Evolutionary conservation across 495 filamentous ascomycete genomes (phyloP).

Genomic region (Annulohypoxylon nitens): DNA sequence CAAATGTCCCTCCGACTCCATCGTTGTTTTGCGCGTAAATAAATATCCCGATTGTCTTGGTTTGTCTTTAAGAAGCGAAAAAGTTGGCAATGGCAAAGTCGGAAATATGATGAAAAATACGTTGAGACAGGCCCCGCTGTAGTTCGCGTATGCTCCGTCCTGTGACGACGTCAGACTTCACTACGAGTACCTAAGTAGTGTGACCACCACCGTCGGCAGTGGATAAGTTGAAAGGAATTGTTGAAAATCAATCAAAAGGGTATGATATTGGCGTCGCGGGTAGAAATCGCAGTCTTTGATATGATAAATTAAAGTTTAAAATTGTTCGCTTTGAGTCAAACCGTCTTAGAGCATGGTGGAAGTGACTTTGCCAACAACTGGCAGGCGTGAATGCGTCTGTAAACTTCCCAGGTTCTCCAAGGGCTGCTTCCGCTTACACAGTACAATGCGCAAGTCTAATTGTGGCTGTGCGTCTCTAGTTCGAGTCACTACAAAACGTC

Average conservation of each 20-base stretch:
- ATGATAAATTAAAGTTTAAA: background rate
- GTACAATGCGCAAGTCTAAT: conserved; percentile 26
- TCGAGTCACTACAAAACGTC: conserved; percentile 34
- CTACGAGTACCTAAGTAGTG: conserved; percentile 13
- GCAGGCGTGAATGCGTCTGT: conserved; percentile 14
- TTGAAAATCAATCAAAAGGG: background rate
- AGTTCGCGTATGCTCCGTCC: conserved; percentile 34
- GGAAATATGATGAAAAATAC: conserved; percentile 24
- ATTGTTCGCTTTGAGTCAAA: conserved; percentile 11
- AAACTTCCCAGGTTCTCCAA: background rate
- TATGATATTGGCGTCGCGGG: background rate
- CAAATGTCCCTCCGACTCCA: conserved; percentile 51
- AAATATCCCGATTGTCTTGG: conserved; percentile 8
- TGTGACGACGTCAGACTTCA: conserved; percentile 45
- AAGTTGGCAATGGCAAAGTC: conserved; percentile 4
- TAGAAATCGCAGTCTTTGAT: background rate
- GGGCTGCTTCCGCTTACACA: conserved; percentile 9
- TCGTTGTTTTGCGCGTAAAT: conserved; percentile 30
- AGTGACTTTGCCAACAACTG: conserved; percentile 25
- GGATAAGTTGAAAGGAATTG: background rate
- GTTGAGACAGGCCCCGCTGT: conserved; percentile 26
- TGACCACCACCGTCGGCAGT: conserved; percentile 19
- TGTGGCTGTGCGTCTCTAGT: conserved; percentile 33
- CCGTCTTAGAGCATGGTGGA: conserved; percentile 6
- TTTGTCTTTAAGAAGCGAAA: conserved; percentile 7